Conservation (phyloP, 768 basidiomycete genomes). For the Suillus paluster region DNA sequence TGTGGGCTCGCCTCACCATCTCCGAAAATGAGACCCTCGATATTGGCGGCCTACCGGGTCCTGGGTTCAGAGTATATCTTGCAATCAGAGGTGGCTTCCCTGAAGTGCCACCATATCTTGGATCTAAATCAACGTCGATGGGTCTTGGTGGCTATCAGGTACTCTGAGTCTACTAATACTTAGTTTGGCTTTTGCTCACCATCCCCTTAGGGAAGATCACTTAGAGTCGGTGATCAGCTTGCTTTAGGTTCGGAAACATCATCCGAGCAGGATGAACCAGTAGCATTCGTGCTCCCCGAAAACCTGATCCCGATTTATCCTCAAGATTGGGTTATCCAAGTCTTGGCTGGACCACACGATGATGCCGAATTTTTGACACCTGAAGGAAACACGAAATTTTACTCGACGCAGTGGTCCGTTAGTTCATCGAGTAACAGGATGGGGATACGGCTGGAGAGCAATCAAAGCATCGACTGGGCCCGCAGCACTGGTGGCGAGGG, state of each 20-base stretch:
- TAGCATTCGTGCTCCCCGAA: conserved; percentile 26
- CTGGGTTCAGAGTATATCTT: conserved; percentile 60
- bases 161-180: conserved; percentile 9
- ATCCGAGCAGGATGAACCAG: conserved; percentile 16
- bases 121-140: conserved; percentile 69
- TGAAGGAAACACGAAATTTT: conserved; percentile 54
- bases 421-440: conserved; percentile 64
- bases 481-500: conserved; percentile 64
- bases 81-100: conserved; percentile 66
- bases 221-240: conserved; percentile 56
- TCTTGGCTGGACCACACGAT: conserved; percentile 66
- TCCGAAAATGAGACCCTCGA: conserved; percentile 48
- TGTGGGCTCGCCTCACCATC: conserved; percentile 56
- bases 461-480: conserved; percentile 55
- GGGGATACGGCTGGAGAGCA: conserved; percentile 60
- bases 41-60: conserved; percentile 33
- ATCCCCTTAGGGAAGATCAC: conserved; percentile 49
- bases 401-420: conserved; percentile 54
- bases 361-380: conserved; percentile 57
- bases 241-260: conserved; percentile 41
- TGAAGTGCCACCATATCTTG: conserved; percentile 56
- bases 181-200: conserved; percentile 13
- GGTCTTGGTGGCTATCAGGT: conserved; percentile 65
- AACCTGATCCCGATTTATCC: conserved; percentile 49
- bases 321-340: conserved; percentile 53